These are phyloP conservation scores for Cystobasidium pallidum DNA, from an alignment of 1,284 basidiomycete genomes.

Conservation along the genomic window DNA sequence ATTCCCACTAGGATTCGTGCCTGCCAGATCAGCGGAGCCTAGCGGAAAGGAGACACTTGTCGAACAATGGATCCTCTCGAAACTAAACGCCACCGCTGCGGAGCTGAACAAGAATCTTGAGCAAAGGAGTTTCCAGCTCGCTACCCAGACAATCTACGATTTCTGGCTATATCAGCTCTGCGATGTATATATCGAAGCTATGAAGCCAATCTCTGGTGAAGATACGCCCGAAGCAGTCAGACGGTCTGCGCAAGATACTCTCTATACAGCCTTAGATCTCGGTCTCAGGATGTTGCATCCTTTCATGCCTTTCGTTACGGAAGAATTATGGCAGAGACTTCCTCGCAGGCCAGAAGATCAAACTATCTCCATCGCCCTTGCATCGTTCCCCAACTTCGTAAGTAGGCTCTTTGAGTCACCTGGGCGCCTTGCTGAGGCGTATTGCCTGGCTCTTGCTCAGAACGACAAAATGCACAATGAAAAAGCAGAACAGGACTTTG, in stretches of 20 bases:
- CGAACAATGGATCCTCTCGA: slow-evolving; percentile 94
- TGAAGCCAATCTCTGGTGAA: slow-evolving; percentile 93
- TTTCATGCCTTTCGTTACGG: slow-evolving; percentile 99
- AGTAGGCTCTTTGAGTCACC: slow-evolving; percentile 54
- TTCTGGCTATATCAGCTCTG: slow-evolving; percentile 99
- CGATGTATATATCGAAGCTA: slow-evolving; percentile 98
- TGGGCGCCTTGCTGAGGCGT: slow-evolving; percentile 11
- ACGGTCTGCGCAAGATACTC: slow-evolving; percentile 87
- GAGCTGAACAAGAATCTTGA: slow-evolving; percentile 77
- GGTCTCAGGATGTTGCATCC: slow-evolving; percentile 91
- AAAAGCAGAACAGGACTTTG: slow-evolving; percentile 80
- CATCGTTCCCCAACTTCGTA: slow-evolving; percentile 78
- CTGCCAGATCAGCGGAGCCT: slow-evolving; percentile 72
- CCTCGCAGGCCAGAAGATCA: slow-evolving; percentile 80
- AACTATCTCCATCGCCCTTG: slow-evolving; percentile 85
- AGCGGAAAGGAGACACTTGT: slow-evolving; percentile 88
- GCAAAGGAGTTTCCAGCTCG: slow-evolving; percentile 88
- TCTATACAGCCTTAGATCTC: slow-evolving; percentile 91
- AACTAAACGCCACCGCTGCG: slow-evolving; percentile 78
- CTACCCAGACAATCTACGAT: slow-evolving; percentile 81
- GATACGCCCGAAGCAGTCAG: slow-evolving; percentile 65
- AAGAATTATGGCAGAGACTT: slow-evolving; percentile 97
- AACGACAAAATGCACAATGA: slow-evolving; percentile 68
- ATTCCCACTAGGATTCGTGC: slow-evolving; percentile 79
- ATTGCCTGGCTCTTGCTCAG: slow-evolving; percentile 57